Conservation (phyloP, 2,329 filamentous ascomycete species). For the Cercospora janseana region DNA sequence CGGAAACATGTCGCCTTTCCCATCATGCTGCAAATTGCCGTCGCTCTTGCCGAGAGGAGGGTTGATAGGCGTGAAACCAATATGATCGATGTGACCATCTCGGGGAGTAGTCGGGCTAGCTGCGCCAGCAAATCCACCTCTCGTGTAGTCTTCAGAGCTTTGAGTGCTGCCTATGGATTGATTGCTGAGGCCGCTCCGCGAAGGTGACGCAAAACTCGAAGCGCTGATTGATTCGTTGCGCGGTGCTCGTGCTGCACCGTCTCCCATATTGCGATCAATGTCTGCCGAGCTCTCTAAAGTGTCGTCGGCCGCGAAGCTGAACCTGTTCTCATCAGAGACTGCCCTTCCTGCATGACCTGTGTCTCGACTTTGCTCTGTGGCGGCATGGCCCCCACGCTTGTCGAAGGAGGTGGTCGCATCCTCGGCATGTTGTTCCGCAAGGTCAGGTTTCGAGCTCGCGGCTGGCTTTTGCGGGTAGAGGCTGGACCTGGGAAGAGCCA, state of each 20-base stretch:
- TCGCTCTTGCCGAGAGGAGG: neutral
- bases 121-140: slow-evolving; percentile 11
- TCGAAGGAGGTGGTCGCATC: no score
- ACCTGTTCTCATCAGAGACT: no score
- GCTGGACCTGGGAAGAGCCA: neutral
- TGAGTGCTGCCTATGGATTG: slow-evolving; percentile 12
- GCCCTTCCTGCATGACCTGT: no score
- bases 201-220: slow-evolving; percentile 5
- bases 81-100: neutral
- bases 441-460: neutral
- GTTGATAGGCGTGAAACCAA: neutral
- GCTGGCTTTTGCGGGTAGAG: neutral
- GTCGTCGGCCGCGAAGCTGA: neutral
- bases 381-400: no score
- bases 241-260: neutral
- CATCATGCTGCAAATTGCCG: neutral
- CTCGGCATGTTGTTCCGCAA: neutral
- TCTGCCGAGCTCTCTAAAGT: neutral
- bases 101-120: slow-evolving; percentile 6
- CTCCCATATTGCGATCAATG: neutral
- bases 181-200: slow-evolving; percentile 5
- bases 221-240: neutral
- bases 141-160: slow-evolving; percentile 21
- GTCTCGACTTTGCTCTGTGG: no score
- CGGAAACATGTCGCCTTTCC: slow-evolving; percentile 8